A percentile compares a stretch with the other conserved stretches of the same genome.
Conservation (phyloP, 257 asterid species). For the Catharanthus roseus region DNA sequence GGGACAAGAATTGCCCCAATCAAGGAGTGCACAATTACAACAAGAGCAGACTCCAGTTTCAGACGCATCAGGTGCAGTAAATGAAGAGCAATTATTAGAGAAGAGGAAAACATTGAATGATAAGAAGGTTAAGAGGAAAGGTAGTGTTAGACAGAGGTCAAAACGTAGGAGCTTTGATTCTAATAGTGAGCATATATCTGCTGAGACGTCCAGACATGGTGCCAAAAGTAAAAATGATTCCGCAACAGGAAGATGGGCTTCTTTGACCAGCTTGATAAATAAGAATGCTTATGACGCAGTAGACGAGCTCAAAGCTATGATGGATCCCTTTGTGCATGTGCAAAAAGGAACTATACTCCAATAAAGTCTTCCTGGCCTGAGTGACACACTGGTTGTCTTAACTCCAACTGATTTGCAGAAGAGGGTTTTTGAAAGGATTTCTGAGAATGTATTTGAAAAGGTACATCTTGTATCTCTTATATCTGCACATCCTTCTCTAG, state of each 20-base stretch:
- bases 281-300: conserved; percentile 22
- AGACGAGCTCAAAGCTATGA: conserved; percentile 39
- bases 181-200: no score
- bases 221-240: neutral
- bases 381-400: conserved; percentile 40
- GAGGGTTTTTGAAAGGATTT: conserved; percentile 22
- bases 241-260: conserved; percentile 31
- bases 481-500: conserved; percentile 68
- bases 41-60: no score
- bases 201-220: neutral
- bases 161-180: no score
- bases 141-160: no score
- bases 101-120: no score
- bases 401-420: conserved; percentile 52
- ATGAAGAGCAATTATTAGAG: no score
- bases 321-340: conserved; percentile 60
- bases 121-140: no score
- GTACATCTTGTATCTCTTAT: conserved; percentile 40
- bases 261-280: conserved; percentile 35
- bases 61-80: no score
- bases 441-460: conserved; percentile 10
- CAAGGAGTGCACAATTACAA: no score
- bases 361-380: conserved; percentile 56
- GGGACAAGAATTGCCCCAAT: no score
- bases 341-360: conserved; percentile 49